phyloP scores from a whole-genome alignment of 2,329 filamentous ascomycete genomes.

The Colletotrichum orbiculare region DNA sequence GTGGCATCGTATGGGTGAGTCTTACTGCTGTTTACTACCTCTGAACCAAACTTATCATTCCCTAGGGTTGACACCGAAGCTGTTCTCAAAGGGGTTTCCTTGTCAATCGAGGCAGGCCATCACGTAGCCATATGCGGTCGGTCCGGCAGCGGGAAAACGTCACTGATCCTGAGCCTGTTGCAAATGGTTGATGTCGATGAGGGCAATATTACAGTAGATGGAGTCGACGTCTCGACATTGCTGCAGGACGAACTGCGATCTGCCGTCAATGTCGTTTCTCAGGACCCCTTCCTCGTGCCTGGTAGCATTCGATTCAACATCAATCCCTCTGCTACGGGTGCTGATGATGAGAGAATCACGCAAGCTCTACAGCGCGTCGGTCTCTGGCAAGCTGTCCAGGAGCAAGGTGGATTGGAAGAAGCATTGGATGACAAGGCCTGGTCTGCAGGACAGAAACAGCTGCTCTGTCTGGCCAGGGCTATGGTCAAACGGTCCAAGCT shows the following conservation, averaged over 20 bases:
- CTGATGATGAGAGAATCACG: neutral
- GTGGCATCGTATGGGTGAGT: slow-evolving; percentile 23
- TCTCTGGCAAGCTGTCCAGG: slow-evolving; percentile 6
- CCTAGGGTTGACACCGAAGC: neutral
- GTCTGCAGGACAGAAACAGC: slow-evolving; percentile 26
- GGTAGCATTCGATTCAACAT: slow-evolving; percentile 19
- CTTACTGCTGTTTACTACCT: rapidly evolving
- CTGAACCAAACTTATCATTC: neutral
- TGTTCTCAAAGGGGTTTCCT: slow-evolving; percentile 11
- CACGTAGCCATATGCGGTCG: slow-evolving; percentile 22
- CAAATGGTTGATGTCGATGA: slow-evolving; percentile 17
- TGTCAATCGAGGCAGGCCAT: neutral
- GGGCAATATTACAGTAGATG: slow-evolving; percentile 8
- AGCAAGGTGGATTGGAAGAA: neutral
- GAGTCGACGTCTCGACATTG: slow-evolving; percentile 4
- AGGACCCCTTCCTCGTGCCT: slow-evolving; percentile 12
- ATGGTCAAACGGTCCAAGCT: slow-evolving; percentile 12
- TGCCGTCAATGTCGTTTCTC: slow-evolving; percentile 16
- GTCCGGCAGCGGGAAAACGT: slow-evolving; percentile 28
- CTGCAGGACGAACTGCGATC: neutral
- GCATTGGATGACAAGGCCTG: slow-evolving; percentile 12
- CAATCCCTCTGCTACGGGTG: neutral
- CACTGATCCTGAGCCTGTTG: slow-evolving; percentile 6
- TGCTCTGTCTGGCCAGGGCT: slow-evolving; percentile 20
- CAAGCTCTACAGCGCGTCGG: neutral